Base-by-base conservation (phyloP, 441 rosid genomes). In the Hura crepitans region DNA sequence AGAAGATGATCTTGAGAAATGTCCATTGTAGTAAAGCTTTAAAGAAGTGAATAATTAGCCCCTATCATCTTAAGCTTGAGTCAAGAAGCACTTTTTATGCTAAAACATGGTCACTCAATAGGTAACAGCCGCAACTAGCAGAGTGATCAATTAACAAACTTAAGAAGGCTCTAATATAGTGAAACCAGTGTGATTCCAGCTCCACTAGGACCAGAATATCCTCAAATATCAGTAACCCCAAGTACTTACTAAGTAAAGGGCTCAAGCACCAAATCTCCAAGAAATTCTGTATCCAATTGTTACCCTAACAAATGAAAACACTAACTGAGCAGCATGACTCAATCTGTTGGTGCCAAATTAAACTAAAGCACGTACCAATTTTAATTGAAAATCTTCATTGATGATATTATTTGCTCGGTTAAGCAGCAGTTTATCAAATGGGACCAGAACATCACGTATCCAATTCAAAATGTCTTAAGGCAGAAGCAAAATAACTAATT, bases 391-490 rank as follows among this genome's bases (percentile, higher is more conserved):
- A 12, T 14, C 23, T 12, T 50, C 50, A 57, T 50, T 64, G 46
- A 69, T 18, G 33, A 59, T 14, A 30, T 71, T 43, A 22, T 37
- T 49, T 37, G 43, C 57, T 64, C n/a, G 42, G 49, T 62, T 56
- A 37, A 47, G 31, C 20, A 66, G 60, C 56, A 72, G 37, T 31
- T 45, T 12, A 45, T 43, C 4, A 68, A 43, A 30, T 6, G 46
- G 74, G 25, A 2, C 51, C 33, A 30, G 15, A 25, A 51, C 35
- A 73, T 25, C 25, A 13, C 11, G 31, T 9, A 46, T 27, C 20
- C 14, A 35, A 35, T 12, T 17, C 31, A 43, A 71, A 63, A 70
- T 57, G 20, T 53, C 70, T 35, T 37, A 20, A 33, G 43, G 39
- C 11, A 69, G 37, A 20, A 11, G 33, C 12, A 66, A 72, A 56